A percentile compares a stretch with the other conserved stretches of the same genome.
Evolutionary conservation across 257 asterid species (phyloP).

Genomic region (Solanum peruvianum): DNA sequence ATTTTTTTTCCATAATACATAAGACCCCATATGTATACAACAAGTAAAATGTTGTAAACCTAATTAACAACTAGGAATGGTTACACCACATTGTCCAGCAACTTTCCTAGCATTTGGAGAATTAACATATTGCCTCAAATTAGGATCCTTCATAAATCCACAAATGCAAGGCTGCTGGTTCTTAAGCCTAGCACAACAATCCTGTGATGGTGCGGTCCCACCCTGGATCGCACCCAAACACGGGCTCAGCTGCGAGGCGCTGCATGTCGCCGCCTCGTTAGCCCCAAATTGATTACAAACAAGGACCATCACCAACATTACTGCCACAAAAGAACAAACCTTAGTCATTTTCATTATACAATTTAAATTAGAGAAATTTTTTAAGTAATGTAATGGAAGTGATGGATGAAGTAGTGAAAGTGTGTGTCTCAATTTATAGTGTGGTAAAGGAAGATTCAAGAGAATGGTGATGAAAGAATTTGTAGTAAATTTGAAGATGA

Average conservation of each 20-base stretch:
- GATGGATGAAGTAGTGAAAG: not conserved
- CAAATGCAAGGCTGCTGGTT: not conserved
- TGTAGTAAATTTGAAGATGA: not conserved
- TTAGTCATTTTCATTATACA: not conserved
- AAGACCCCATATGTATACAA: not conserved
- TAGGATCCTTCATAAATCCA: not conserved
- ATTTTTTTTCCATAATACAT: not conserved
- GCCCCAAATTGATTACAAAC: not conserved
- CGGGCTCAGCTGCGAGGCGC: not conserved
- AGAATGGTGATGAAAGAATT: not conserved
- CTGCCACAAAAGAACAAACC: not conserved
- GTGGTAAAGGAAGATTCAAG: not conserved
- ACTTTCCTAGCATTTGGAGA: not conserved
- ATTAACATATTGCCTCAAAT: not conserved
- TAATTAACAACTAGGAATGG: not conserved
- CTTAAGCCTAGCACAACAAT: not conserved
- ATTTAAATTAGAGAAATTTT: not conserved
- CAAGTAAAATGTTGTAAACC: not conserved
- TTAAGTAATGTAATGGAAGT: not conserved
- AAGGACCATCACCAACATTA: not conserved
- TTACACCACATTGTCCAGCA: not conserved
- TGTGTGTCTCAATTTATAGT: not conserved
- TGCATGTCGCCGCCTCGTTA: not conserved
- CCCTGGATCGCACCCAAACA: not conserved
- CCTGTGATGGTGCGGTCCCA: not conserved